Evolutionary conservation across 805 yeast species (phyloP), one percentile per base, ranked within the genome.

Genomic region (Yarrowia sp.): DNA sequence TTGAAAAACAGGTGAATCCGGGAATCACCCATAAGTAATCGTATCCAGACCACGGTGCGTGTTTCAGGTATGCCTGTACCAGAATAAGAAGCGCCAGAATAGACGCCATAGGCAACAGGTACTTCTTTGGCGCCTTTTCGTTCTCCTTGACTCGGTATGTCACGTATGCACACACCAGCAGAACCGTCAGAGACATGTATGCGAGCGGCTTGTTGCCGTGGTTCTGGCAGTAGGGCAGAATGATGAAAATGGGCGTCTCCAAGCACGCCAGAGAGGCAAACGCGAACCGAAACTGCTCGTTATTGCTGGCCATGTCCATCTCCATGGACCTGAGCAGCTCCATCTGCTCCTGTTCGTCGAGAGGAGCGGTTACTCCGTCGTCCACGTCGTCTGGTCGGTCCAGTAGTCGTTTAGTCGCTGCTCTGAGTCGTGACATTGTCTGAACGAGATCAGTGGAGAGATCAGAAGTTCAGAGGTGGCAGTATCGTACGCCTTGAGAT

Each of bases 21-120:
- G 78, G 77, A 39, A 74, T 47, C 11, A 65, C 42, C 78, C 78
- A 75, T 22, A 75, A 61, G 35, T 65, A 66, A 65, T 75, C 77
- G 28, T 68, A 68, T 13, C 71, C 68, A 8, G 63, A 31, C 72
- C 72, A 72, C 2, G 74, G 73, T 7, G 58, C 33, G 53, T 66
- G 70, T 39, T 65, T 60, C 14, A 72, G n/a, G 17, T 64, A 69
- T 3, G 71, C 75, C 45, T 66, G 67, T 3, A 69, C 38, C 8
- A 67, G 66, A 2, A 73, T 65, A 9, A 69, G 55, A 3, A 61
- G 64, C 3, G 74, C 70, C 22, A 74, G 67, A 28, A 45, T 68
- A 7, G 67, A 22, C 35, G 68, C 64, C 57, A 69, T 44, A 3
- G 31, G 14, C 41, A 69, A 50, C 42, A 69, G 42, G 22, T 55